phyloP scores from a whole-genome alignment of 192 early-diverging fungal genomes.

The Backusella macrospora region DNA sequence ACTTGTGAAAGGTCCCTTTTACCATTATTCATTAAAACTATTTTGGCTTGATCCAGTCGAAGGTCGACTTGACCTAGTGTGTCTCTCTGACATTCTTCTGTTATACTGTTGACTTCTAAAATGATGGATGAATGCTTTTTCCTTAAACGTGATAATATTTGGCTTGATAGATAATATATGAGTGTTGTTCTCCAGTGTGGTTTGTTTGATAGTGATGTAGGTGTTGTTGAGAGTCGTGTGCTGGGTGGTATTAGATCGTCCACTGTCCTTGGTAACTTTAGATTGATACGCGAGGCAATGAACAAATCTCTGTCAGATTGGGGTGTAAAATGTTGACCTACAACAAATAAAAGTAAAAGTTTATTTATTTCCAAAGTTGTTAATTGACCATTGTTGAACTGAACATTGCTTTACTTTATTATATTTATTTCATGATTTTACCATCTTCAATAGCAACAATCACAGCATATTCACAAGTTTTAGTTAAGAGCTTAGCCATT shows the following conservation, averaged over 20 bases:
- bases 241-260: conserved; percentile 34
- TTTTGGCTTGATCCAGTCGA: conserved; percentile 20
- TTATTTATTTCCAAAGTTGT: no score
- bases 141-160: conserved; percentile 25
- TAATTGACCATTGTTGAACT: background rate
- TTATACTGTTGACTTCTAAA: conserved; percentile 19
- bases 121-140: conserved; percentile 18
- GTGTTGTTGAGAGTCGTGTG: conserved; percentile 24
- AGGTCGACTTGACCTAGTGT: background rate
- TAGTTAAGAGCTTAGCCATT: conserved; percentile 37
- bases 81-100: background rate
- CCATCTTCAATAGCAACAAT: conserved; percentile 38
- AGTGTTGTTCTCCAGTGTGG: conserved; percentile 33
- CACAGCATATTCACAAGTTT: conserved; percentile 34
- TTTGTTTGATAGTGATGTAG: background rate
- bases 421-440: conserved; percentile 6
- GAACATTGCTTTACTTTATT: background rate
- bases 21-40: conserved; percentile 31
- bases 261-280: conserved; percentile 25
- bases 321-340: conserved; percentile 19
- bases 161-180: conserved; percentile 31
- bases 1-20: conserved; percentile 29
- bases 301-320: conserved; percentile 19
- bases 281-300: conserved; percentile 26
- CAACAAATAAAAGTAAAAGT: background rate